Evolutionary conservation across 768 basidiomycete genomes (phyloP), one percentile per base, ranked within the genome.

Genomic region (Rhodotorula diobovata): DNA sequence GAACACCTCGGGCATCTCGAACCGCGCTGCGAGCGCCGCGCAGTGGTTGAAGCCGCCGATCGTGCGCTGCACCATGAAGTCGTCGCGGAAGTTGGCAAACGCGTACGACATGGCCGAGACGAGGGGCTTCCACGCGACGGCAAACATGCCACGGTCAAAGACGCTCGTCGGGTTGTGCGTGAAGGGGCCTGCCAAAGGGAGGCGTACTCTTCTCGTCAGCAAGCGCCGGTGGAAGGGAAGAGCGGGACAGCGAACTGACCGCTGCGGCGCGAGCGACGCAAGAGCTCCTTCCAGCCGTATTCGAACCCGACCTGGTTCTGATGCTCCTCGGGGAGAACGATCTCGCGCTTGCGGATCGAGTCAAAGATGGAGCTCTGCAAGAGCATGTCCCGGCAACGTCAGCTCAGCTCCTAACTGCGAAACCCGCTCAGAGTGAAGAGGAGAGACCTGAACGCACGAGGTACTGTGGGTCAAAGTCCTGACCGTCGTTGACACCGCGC

Each of bases 11-110:
- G 92, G 93, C 32, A 98, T 84, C 57, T 85, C 84, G 81, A 96
- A 98, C 71, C 87, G 88, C 6, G 90, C 87, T 0, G 95, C 96
- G 18, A 98, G 84, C 0, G 91, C 92, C 2, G 96, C 95, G 78
- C 93, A 96, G 82, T 98, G 93, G 73, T 91, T 85, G 83, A 98
- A 95, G n/a, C 95, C 95, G 63, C 91, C 87, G 72, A 99, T 94
- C 35, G 93, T 89, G 48, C 89, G 87, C 80, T 99, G 92, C 57
- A 96, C 93, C 74, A 95, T 87, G 81, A 94, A 93, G 80, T 99
- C 96, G 78, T 99, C 95, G 64, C 94, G 92, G 74, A 95, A 93
- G 60, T 87, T 93, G 77, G 91, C 93, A 81, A 99, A 97, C 0
- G 96, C 94, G 78, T 90, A 91, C 0, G 94, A 90, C 66, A 98